Conservation (phyloP, 2,329 filamentous ascomycete genomes). For the Aureobasidium vineae region DNA sequence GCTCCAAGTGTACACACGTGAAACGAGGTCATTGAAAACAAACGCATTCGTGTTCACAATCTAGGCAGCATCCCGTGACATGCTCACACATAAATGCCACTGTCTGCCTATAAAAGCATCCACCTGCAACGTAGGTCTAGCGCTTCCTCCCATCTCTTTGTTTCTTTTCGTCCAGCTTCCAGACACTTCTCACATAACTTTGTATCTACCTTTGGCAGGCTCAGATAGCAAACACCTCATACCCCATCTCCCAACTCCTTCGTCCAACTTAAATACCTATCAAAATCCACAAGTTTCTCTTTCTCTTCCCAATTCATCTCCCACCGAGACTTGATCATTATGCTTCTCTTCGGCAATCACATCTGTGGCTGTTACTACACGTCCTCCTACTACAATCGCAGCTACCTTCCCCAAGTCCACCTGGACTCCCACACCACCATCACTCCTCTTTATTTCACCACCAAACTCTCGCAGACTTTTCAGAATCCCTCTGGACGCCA, state of each 20-base stretch:
- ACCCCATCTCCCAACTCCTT: neutral
- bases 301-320: neutral
- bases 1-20: too few relatives aligned
- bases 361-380: conserved; percentile 38
- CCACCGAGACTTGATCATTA: neutral
- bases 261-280: neutral
- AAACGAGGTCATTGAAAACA: neutral
- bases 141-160: neutral
- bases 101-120: neutral
- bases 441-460: conserved; percentile 54
- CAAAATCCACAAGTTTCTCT: neutral
- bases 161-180: neutral
- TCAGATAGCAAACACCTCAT: conserved; percentile 7
- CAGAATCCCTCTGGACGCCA: conserved; percentile 53
- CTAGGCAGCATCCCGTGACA: conserved; percentile 4
- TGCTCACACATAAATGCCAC: neutral
- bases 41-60: neutral
- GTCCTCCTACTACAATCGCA: conserved; percentile 26
- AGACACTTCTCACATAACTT: neutral
- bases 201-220: neutral
- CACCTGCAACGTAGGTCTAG: neutral
- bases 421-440: conserved; percentile 62
- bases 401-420: conserved; percentile 59
- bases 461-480: conserved; percentile 60
- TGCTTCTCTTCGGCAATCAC: conserved; percentile 27